Conservation (phyloP, 2,329 filamentous ascomycete species). For the Arthrobotrys entomopaga region DNA sequence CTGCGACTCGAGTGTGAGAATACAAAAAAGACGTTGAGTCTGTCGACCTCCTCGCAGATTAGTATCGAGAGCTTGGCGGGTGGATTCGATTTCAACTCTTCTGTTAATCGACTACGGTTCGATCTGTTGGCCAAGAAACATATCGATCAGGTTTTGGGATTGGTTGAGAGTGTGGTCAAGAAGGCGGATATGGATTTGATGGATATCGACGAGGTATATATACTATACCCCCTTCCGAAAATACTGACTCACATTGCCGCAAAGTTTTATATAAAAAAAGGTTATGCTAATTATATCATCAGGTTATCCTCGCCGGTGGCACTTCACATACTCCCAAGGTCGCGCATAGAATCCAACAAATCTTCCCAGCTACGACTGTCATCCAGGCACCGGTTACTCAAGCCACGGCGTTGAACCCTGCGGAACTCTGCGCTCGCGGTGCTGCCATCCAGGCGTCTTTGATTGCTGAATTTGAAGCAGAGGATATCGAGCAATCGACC, state of each 20-base stretch:
- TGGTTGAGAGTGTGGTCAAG: conserved; percentile 85
- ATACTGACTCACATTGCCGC: too few relatives aligned
- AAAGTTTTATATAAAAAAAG: neutral
- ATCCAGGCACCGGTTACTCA: conserved; percentile 86
- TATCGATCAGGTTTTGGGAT: conserved; percentile 84
- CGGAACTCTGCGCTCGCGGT: conserved; percentile 85
- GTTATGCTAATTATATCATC: neutral
- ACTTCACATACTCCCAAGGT: conserved; percentile 94
- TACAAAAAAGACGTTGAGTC: conserved; percentile 88
- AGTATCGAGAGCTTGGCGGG: conserved; percentile 90
- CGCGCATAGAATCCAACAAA: conserved; percentile 77
- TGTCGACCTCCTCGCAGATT: conserved; percentile 88
- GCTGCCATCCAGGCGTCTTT: conserved; percentile 95
- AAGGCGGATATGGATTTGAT: conserved; percentile 93
- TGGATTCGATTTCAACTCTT: conserved; percentile 88
- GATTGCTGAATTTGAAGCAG: conserved; percentile 90
- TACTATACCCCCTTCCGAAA: neutral
- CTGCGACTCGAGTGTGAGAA: conserved; percentile 89
- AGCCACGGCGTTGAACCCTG: conserved; percentile 85
- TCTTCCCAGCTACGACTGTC: conserved; percentile 82
- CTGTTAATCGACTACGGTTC: conserved; percentile 91
- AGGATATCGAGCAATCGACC: conserved; percentile 94
- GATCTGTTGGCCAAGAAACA: conserved; percentile 88
- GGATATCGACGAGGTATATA: conserved; percentile 79
- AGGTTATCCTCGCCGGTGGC: conserved; percentile 89